phyloP scores from a whole-genome alignment of 441 rosid genomes.

The Macaranga tanarius region DNA sequence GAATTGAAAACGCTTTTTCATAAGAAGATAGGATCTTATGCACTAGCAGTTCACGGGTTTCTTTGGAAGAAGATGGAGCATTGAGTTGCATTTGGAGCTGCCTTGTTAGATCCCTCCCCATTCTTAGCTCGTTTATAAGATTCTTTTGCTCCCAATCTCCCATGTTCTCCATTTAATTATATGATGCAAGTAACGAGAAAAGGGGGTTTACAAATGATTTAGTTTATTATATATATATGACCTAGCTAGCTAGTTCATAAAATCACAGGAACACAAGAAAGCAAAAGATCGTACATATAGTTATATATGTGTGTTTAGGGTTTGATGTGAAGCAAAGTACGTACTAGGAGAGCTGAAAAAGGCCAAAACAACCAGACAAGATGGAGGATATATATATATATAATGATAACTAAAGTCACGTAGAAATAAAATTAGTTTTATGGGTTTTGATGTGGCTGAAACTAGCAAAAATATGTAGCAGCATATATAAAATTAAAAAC shows the following conservation, averaged over 20 bases:
- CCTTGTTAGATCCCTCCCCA: slow-evolving; percentile 66
- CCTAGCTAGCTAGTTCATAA: neutral
- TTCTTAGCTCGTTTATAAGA: slow-evolving; percentile 48
- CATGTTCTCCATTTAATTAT: slow-evolving; percentile 35
- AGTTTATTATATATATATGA: neutral
- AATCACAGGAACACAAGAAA: neutral
- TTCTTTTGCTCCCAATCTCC: slow-evolving; percentile 55
- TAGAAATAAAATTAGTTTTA: neutral
- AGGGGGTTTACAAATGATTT: neutral
- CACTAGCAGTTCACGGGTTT: slow-evolving; percentile 44
- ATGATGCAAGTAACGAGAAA: neutral
- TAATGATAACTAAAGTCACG: too few species aligned
- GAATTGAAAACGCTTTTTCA: slow-evolving; percentile 56
- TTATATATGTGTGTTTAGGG: too few species aligned
- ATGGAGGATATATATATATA: neutral
- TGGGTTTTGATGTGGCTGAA: neutral
- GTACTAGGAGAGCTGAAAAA: neutral
- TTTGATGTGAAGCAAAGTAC: too few species aligned
- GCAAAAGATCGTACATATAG: neutral
- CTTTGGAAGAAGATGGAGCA: slow-evolving; percentile 42
- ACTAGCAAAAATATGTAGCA: too few species aligned
- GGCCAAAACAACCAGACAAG: neutral
- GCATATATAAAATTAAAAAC: neutral
- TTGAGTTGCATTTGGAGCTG: slow-evolving; percentile 51
- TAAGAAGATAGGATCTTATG: slow-evolving; percentile 61